Conservation (phyloP, 2,329 filamentous ascomycete genomes). For the Intubia oerlemansii region DNA sequence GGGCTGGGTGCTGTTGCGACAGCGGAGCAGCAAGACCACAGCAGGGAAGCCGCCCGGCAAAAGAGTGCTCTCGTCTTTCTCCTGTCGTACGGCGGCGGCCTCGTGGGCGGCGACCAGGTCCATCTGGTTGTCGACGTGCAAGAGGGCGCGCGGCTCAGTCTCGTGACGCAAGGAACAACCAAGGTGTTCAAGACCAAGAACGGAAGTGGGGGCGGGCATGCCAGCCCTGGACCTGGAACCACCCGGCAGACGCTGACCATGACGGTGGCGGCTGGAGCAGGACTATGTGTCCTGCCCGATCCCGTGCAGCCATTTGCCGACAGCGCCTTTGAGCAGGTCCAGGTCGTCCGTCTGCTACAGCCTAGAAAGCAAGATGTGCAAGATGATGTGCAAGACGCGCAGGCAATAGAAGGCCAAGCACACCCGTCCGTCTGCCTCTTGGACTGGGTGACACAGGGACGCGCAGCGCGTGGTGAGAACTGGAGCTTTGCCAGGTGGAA, state of each 20-base stretch:
- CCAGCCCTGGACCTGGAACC: no score
- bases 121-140: slow-evolving; percentile 48
- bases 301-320: slow-evolving; percentile 78
- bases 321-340: slow-evolving; percentile 67
- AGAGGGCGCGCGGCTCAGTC: slow-evolving; percentile 39
- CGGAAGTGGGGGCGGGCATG: no score
- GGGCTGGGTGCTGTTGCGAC: neutral
- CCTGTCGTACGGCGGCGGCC: slow-evolving; percentile 81
- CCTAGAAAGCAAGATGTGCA: no score
- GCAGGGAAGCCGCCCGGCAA: slow-evolving; percentile 12
- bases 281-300: slow-evolving; percentile 58
- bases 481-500: slow-evolving; percentile 69
- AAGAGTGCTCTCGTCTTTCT: slow-evolving; percentile 66
- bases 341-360: slow-evolving; percentile 49
- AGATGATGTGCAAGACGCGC: no score
- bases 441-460: slow-evolving; percentile 87
- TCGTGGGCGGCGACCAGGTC: slow-evolving; percentile 74
- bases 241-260: slow-evolving; percentile 36
- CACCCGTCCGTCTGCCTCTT: slow-evolving; percentile 54
- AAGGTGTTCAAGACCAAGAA: slow-evolving; percentile 72
- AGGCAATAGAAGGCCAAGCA: no score
- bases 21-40: slow-evolving; percentile 14
- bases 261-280: slow-evolving; percentile 25
- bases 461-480: slow-evolving; percentile 64
- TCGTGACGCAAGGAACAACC: slow-evolving; percentile 61